A percentile compares a stretch with the other conserved stretches of the same genome.
Evolutionary conservation across 2,329 filamentous ascomycete genomes (phyloP).

Genomic region (Capronia epimyces): DNA sequence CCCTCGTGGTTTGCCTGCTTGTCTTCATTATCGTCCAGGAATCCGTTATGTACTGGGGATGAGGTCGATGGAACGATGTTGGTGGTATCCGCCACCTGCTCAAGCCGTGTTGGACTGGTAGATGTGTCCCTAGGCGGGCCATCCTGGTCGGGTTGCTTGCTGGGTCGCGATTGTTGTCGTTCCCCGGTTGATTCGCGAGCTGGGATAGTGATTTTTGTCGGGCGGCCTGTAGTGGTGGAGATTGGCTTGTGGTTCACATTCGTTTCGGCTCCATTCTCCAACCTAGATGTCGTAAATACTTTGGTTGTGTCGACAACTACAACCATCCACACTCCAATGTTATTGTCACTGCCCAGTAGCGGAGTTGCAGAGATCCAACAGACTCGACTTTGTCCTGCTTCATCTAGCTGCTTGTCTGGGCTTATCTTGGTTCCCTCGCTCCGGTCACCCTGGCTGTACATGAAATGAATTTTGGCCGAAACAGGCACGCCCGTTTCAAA

Average conservation of each 20-base stretch:
- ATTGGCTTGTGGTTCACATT: neutral
- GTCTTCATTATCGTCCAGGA: neutral
- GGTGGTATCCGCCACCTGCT: neutral
- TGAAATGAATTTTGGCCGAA: slow-evolving; percentile 42
- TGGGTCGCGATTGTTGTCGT: neutral
- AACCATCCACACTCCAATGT: slow-evolving; percentile 46
- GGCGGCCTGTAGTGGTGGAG: neutral
- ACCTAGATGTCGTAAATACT: neutral
- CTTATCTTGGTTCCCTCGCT: slow-evolving; percentile 18
- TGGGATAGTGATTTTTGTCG: slow-evolving; percentile 2
- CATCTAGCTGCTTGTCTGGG: slow-evolving; percentile 17
- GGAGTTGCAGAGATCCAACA: slow-evolving; percentile 45
- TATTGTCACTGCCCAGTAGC: slow-evolving; percentile 39
- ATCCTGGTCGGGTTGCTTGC: neutral
- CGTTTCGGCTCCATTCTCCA: neutral
- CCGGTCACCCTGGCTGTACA: slow-evolving; percentile 23
- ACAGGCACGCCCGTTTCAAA: slow-evolving; percentile 37
- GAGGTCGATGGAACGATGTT: neutral
- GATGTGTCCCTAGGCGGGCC: neutral
- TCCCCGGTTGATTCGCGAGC: neutral
- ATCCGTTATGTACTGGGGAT: neutral
- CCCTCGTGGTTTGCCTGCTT: neutral
- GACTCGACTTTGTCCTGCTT: slow-evolving; percentile 20
- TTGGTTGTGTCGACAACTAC: slow-evolving; percentile 39
- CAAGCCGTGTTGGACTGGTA: slow-evolving; percentile 10